Percentiles rank a stretch among this genome's conserved stretches.
Evolutionary conservation across 768 basidiomycete genomes (phyloP).

Genomic region (Sporobolomyces phaffii): DNA sequence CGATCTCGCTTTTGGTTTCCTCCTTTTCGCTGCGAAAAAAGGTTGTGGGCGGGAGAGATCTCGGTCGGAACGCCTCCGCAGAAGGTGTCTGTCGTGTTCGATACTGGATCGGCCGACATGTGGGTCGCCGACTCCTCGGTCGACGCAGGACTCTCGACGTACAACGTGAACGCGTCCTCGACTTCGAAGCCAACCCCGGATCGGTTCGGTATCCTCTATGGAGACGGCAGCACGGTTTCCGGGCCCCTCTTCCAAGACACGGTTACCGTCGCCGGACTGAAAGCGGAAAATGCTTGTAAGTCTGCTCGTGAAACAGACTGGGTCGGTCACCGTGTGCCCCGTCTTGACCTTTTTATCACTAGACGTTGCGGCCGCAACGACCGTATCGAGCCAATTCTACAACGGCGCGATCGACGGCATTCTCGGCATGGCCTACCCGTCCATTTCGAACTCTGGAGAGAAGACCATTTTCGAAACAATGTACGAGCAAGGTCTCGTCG

Average conservation of each 20-base stretch:
- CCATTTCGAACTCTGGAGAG: conserved; percentile 52
- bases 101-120: conserved; percentile 44
- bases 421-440: conserved; percentile 43
- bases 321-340: no score
- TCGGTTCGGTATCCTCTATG: conserved; percentile 51
- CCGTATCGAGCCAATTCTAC: conserved; percentile 18
- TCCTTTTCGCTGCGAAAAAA: no score
- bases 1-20: background rate
- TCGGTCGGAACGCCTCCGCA: conserved; percentile 50
- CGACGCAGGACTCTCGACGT: background rate
- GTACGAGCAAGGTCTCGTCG: conserved; percentile 24
- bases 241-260: conserved; percentile 53
- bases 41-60: conserved; percentile 50
- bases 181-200: conserved; percentile 40
- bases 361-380: conserved; percentile 51
- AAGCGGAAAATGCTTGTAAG: conserved; percentile 22
- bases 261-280: conserved; percentile 43
- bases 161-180: conserved; percentile 33
- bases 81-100: conserved; percentile 49
- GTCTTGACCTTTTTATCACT: no score
- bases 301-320: conserved; percentile 42
- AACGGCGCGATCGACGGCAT: conserved; percentile 37
- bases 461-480: conserved; percentile 40
- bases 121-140: conserved; percentile 37
- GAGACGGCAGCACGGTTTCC: conserved; percentile 52